These are phyloP conservation scores for Wickerhamiella parazyma DNA, from an alignment of 805 yeast species.

Conservation along the genomic window DNA sequence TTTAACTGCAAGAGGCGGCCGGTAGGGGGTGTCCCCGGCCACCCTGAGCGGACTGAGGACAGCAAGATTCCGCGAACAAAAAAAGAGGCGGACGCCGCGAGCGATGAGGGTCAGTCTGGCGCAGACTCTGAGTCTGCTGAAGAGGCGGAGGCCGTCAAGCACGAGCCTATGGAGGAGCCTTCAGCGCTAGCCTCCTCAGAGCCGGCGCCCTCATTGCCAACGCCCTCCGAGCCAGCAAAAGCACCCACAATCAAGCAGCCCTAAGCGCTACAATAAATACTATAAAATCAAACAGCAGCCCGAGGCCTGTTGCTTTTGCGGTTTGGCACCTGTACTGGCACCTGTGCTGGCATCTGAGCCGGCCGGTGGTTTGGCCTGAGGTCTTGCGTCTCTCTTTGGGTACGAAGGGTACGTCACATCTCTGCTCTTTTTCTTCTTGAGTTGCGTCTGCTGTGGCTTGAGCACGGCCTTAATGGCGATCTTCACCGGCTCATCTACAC, in stretches of 20 bases:
- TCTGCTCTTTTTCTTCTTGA: too few species aligned
- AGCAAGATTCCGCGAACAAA: too few species aligned
- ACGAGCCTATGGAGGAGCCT: too few species aligned
- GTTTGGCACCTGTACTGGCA: background rate
- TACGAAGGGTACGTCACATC: background rate
- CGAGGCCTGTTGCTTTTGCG: background rate
- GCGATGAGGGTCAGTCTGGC: too few species aligned
- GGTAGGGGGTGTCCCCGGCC: constrained; percentile 16
- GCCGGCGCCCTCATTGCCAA: too few species aligned
- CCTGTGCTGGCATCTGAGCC: background rate
- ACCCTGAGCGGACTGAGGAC: constrained; percentile 11
- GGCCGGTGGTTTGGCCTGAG: background rate
- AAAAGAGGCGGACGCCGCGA: too few species aligned
- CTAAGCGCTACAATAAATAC: too few species aligned
- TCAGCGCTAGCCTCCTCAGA: too few species aligned
- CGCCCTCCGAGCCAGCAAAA: too few species aligned
- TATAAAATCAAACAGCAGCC: background rate
- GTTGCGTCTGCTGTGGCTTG: background rate
- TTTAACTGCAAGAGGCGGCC: background rate
- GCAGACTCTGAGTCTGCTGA: too few species aligned
- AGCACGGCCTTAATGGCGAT: constrained; percentile 34
- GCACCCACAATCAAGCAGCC: too few species aligned
- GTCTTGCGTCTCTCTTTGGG: background rate
- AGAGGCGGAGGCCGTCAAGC: too few species aligned
- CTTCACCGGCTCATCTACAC: constrained; percentile 56